Evolutionary conservation across 2,329 filamentous ascomycete genomes (phyloP), one percentile per base, ranked within the genome.

Genomic region (Diplodia corticola): DNA sequence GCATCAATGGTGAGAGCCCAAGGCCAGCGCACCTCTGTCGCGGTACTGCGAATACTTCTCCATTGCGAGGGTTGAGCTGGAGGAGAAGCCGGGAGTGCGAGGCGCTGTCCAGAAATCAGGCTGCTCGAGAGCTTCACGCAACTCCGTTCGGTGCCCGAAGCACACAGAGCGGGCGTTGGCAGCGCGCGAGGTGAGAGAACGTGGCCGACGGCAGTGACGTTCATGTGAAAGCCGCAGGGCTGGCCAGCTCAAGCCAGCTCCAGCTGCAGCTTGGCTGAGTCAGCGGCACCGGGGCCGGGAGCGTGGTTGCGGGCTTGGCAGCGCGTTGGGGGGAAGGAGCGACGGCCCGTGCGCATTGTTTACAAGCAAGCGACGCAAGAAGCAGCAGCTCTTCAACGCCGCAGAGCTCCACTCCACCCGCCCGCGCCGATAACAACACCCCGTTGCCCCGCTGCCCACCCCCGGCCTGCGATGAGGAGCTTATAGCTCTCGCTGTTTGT

Each of bases 1-100:
- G 54, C 10, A 17, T 37, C 33, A 22, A 44, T 53, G n/a, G 28
- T 46, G n/a, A 40, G 60, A 51, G 59, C 59, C 49, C 50, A 66
- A 28, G 40, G 50, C 15, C 28, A 26, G 28, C 64, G 70, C 82
- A 91, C 93, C 93, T 87, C 90, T 88, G 80, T 97, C 93, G 73
- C 93, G 89, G 75, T 92, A 97, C 77, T 96, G 92, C 66, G 91
- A 94, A 78, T 92, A 97, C 78, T 96, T 97, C 83, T 97, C 93
- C 93, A 97, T 97, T 40, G 48, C 68, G 57, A n/a, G 15, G 3
- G 3, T 28, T 22, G 15, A 40, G 9, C 6, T 44, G 22, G 53
- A n/a, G n/a, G 40, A 44, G 28, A 26, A 48, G 28, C 64, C 10
- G 57, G 4, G n/a, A 46, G 9, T 10, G 57, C 40, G 10, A n/a